These are phyloP conservation scores for Cichorium intybus DNA, from an alignment of 140 eudicot species.

Conservation along the genomic window DNA sequence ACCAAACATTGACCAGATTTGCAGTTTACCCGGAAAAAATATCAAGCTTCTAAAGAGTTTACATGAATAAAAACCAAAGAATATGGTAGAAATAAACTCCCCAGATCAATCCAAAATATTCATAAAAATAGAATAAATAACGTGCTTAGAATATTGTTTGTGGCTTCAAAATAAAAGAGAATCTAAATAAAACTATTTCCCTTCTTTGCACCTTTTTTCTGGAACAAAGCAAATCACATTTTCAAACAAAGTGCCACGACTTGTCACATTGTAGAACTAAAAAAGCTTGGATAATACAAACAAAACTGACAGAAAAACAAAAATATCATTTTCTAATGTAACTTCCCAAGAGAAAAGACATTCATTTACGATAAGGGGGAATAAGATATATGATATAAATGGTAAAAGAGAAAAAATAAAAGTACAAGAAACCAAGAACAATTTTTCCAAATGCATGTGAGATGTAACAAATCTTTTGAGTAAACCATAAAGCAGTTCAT, in stretches of 20 bases:
- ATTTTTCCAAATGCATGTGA: not conserved
- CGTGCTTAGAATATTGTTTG: not conserved
- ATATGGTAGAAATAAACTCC: too few relatives aligned
- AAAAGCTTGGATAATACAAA: too few relatives aligned
- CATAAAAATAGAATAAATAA: too few relatives aligned
- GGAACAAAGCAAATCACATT: not conserved
- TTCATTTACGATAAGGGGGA: not conserved
- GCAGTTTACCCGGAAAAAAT: too few relatives aligned
- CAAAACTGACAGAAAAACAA: not conserved
- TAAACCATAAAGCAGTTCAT: conserved; percentile 8
- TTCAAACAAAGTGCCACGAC: not conserved
- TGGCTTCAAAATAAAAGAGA: conserved; percentile 1
- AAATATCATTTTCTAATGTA: not conserved
- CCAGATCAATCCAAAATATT: too few relatives aligned
- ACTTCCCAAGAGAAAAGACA: not conserved
- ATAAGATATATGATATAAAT: not conserved
- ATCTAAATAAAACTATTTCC: not conserved
- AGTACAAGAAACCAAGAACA: not conserved
- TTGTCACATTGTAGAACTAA: not conserved
- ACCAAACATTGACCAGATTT: too few relatives aligned
- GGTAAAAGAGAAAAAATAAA: not conserved
- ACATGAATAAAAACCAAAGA: too few relatives aligned
- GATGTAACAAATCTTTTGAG: not conserved
- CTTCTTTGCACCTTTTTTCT: not conserved
- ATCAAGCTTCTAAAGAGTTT: too few relatives aligned